These are phyloP conservation scores for Phaseolus coccineus DNA, from an alignment of 331 rosid genomes.

Conservation along the genomic window DNA sequence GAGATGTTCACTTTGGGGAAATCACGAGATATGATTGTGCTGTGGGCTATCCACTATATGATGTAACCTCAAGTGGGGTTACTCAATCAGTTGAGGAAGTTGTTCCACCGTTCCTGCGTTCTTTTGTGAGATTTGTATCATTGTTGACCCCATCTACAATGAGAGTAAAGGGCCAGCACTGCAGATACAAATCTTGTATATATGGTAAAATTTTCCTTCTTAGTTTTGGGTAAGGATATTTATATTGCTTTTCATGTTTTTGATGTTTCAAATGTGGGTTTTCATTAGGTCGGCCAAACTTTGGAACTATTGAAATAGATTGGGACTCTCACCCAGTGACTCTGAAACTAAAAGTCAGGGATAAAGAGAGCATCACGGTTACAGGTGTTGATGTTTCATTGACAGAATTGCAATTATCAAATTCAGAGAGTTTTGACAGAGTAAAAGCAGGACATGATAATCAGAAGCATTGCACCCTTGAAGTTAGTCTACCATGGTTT, in stretches of 20 bases:
- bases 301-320: conserved; percentile 77
- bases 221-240: not conserved
- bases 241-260: conserved; percentile 33
- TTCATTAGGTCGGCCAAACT: conserved; percentile 73
- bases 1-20: conserved; percentile 95
- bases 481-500: conserved; percentile 69
- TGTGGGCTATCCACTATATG: conserved; percentile 74
- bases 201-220: conserved; percentile 60
- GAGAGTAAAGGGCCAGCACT: conserved; percentile 68
- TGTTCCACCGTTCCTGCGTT: conserved; percentile 58
- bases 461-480: conserved; percentile 67
- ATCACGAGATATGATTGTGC: conserved; percentile 82
- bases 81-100: conserved; percentile 77
- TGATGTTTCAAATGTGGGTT: conserved; percentile 44
- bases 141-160: conserved; percentile 74
- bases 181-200: conserved; percentile 72
- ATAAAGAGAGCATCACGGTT: conserved; percentile 58
- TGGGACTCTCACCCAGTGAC: conserved; percentile 71
- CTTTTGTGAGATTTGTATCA: conserved; percentile 64
- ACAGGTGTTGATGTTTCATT: conserved; percentile 51
- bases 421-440: conserved; percentile 34
- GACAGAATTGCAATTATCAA: conserved; percentile 55
- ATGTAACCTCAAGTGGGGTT: conserved; percentile 80
- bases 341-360: conserved; percentile 64
- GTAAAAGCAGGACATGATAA: conserved; percentile 44